Evolutionary conservation across 2,329 filamentous ascomycete species (phyloP), one percentile per base, ranked within the genome.

Genomic region (Fonsecaea pedrosoi): DNA sequence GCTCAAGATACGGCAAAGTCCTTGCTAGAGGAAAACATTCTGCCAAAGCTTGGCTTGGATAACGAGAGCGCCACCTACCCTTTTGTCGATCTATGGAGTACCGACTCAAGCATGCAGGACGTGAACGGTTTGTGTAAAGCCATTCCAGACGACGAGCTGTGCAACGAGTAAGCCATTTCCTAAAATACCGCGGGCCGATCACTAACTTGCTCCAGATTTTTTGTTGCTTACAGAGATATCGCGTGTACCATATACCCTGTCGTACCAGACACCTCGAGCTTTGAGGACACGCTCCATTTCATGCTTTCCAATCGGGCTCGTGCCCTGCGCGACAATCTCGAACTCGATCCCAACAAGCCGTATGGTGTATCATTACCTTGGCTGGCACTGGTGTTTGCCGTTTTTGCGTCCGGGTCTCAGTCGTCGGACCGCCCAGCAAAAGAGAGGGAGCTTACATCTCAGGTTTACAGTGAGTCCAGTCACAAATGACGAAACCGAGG

Each of bases 41-140:
- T 89, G 25, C 86, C 87, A 0, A 85, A 89, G 62, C 82, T 89
- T 64, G 87, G 87, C 2, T 79, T 89, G 38, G 87, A 89, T 73
- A 89, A 89, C 70, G 86, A 89, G 72, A 86, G 84, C 42, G 86
- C 86, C 3, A 89, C 86, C 8, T 89, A 89, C 73, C 87, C 87
- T 6, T 89, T 89, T 71, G 85, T 89, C 34, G 87, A 89, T 72
- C 77, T 89, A 2, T 89, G 86, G 86, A 87, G 87, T 5, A 85
- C 85, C 1, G 85, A 88, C 64, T 86, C 84, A 58, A 86, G 85
- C 1, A 80, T 85, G 5, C 82, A 84, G 67, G 83, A 87, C 72
- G 82, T 87, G 4, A 83, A 80, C 65, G 85, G 87, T 60, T 80
- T 89, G 1, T 85, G 85, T 40, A 86, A 84, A 70, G 85, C 85